Evolutionary conservation across 495 filamentous ascomycete species (phyloP).

Genomic region (Pseudotulostoma volvatum): DNA sequence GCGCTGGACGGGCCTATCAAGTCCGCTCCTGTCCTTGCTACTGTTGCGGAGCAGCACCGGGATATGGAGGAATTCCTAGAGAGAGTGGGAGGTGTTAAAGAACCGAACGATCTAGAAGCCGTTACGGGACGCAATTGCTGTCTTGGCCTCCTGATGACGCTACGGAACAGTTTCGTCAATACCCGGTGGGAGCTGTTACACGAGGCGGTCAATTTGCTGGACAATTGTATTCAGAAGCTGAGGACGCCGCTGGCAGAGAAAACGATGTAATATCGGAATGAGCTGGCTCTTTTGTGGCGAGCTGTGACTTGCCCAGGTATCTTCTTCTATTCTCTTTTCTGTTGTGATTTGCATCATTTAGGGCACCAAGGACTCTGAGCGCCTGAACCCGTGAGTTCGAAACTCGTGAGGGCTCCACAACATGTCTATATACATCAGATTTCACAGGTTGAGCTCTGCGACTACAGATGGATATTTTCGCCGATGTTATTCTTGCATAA

Average conservation of each 20-base stretch:
- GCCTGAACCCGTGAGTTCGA: too few relatives aligned
- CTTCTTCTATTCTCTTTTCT: too few relatives aligned
- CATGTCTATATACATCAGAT: too few relatives aligned
- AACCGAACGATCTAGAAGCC: slow-evolving; percentile 63
- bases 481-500: too few relatives aligned
- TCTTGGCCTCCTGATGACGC: slow-evolving; percentile 63
- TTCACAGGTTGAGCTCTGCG: too few relatives aligned
- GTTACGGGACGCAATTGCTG: slow-evolving; percentile 69
- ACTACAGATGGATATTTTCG: too few relatives aligned
- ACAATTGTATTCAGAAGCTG: slow-evolving; percentile 59
- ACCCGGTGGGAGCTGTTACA: slow-evolving; percentile 84
- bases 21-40: slow-evolving; percentile 32
- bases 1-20: slow-evolving; percentile 69
- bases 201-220: slow-evolving; percentile 66
- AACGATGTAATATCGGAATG: not conserved
- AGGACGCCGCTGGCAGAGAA: slow-evolving; percentile 1
- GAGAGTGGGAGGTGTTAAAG: slow-evolving; percentile 54
- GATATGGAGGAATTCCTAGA: slow-evolving; percentile 70
- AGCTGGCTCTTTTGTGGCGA: too few relatives aligned
- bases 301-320: too few relatives aligned
- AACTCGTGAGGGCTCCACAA: too few relatives aligned
- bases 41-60: slow-evolving; percentile 45
- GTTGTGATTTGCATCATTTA: too few relatives aligned
- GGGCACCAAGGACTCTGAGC: too few relatives aligned
- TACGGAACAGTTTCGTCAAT: slow-evolving; percentile 64